Base-by-base conservation (phyloP, 352 stramenopile genomes). In the Blastocystis sp. region DNA sequence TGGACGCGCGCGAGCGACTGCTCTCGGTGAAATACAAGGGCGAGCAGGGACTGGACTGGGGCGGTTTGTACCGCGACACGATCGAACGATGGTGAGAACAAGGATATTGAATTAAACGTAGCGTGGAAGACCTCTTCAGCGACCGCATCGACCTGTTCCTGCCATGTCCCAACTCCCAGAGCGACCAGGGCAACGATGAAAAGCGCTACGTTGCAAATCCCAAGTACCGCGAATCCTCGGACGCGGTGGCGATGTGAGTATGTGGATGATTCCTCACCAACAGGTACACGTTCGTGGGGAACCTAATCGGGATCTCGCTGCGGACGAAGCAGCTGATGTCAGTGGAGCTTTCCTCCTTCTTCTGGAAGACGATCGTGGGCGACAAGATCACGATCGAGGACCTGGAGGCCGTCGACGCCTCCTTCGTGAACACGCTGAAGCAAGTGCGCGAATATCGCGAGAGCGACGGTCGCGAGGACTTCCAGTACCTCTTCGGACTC, bases 271-370 rank as follows among this genome's bases (percentile, higher is more conserved):
- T 9, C 11, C 76, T 89, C 14, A 67, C 89, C 27, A 65, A 87
- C 29, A 94, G 96, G 90, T 93, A 94, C 46, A 90, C 93, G 63
- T 96, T 97, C 65, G 87, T 97, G 8, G 93, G 93, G 7, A 96
- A 96, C 78, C 87, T 97, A 4, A 94, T 97, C 88, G 93, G 93
- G 0, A 89, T 92, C 14, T 89, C 88, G 9, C 90, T 96, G 46
- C 92, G 93, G 1, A 94, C 91, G 73, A 93, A 94, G 46, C 89
- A 94, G 48, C 94, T 93, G 49, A 87, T 97, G 24, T 88, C 92
- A 0, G 87, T 97, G 27, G 91, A 93, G 40, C 76, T 97, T 38
- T 91, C 92, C 6, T 72, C 88, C 7, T 76, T 96, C 1, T 89
- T 97, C 36, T 97, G 93, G 93, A 96, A 96, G 86, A 87, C 90